Evolutionary conservation across 2,329 filamentous ascomycete species (phyloP).

Genomic region (Verticillium albo-atrum): DNA sequence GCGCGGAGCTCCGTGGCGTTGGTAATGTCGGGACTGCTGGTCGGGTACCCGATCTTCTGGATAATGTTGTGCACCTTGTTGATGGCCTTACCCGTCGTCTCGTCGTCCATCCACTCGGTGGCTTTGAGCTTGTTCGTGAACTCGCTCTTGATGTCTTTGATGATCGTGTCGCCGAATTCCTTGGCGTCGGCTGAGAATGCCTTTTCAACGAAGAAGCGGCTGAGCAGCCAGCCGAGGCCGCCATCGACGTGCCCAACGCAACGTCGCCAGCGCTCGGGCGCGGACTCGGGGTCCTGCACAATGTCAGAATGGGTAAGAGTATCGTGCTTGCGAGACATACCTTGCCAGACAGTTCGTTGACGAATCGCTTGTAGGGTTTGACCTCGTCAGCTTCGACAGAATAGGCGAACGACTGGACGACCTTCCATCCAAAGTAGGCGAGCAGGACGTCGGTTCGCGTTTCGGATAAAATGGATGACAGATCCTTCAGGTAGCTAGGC

Average conservation of each 20-base stretch:
- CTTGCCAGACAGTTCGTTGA: constrained; percentile 56
- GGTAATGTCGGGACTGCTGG: constrained; percentile 56
- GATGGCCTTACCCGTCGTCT: constrained; percentile 54
- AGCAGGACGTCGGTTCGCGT: constrained; percentile 52
- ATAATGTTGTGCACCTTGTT: constrained; percentile 63
- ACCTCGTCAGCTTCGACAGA: constrained; percentile 56
- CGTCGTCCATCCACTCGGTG: constrained; percentile 61
- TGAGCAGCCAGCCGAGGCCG: constrained; percentile 62
- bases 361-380: constrained; percentile 55
- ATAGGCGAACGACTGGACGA: constrained; percentile 46
- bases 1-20: constrained; percentile 49
- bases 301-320: constrained; percentile 7
- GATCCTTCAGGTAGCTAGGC: constrained; percentile 54
- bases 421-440: constrained; percentile 62
- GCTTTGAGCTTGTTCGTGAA: constrained; percentile 57
- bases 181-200: constrained; percentile 65
- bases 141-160: constrained; percentile 64
- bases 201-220: constrained; percentile 66
- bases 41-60: constrained; percentile 66
- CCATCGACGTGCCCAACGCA: constrained; percentile 56
- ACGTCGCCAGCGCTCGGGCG: constrained; percentile 61
- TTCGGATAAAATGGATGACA: constrained; percentile 50
- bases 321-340: constrained; percentile 10
- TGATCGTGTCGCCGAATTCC: constrained; percentile 61
- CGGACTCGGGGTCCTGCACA: constrained; percentile 50